Percentiles rank a stretch among this genome's conserved stretches.
These are phyloP conservation scores for Leishmania turanica DNA, from an alignment of 208 protist genomes.

Conservation along the genomic window DNA sequence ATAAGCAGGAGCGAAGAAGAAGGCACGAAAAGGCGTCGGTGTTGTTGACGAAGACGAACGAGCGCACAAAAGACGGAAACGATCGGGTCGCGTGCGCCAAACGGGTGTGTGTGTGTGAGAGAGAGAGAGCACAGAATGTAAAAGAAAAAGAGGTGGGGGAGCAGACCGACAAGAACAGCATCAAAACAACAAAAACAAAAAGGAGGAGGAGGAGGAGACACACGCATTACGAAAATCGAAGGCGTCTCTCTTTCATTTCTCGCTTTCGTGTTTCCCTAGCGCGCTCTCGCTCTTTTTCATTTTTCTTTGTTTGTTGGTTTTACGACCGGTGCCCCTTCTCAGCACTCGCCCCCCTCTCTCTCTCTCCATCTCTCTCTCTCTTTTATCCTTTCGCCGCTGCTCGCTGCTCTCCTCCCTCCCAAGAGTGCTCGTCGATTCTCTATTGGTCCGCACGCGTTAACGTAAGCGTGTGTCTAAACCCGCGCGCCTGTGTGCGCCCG, in stretches of 20 bases:
- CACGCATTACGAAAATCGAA: not conserved
- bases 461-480: not conserved
- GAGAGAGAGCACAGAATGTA: not conserved
- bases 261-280: not conserved
- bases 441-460: not conserved
- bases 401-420: not conserved
- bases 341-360: not conserved
- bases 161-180: not conserved
- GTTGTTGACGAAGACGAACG: not conserved
- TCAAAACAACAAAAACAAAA: not conserved
- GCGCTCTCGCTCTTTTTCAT: not conserved
- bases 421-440: conserved; percentile 1
- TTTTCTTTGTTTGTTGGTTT: not conserved
- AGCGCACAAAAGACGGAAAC: not conserved
- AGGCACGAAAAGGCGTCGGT: not conserved
- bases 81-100: not conserved
- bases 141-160: not conserved
- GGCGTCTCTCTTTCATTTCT: not conserved
- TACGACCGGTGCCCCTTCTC: not conserved
- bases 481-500: not conserved
- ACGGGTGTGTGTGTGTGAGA: too few species aligned
- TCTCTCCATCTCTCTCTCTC: not conserved
- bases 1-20: not conserved
- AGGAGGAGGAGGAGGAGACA: not conserved
- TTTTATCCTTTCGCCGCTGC: not conserved